Evolutionary conservation across 2,329 filamentous ascomycete species (phyloP), one percentile per base, ranked within the genome.

Genomic region (Colletotrichum euphorbiae): DNA sequence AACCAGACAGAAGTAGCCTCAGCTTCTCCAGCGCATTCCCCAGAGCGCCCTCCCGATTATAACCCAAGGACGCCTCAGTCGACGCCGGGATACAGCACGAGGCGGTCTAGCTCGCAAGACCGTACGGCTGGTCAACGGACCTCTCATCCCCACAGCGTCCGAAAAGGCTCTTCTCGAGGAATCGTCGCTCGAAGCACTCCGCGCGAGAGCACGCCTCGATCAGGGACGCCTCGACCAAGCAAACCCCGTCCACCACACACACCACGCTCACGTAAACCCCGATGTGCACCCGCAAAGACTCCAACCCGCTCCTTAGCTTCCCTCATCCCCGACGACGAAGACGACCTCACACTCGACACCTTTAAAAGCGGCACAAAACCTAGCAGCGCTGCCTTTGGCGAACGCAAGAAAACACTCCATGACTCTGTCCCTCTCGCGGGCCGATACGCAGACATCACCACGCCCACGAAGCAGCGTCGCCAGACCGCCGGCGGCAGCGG

Each of bases 281-380:
- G 5, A 51, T 45, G 2, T 31, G 11, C 50, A 48, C 36, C 13
- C 59, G 78, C 1, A 77, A 38, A 38, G 5, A 38, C 76, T 3
- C 76, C 77, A 52, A 75, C 74, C 28, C 76, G 73, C 64, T 79
- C 81, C 51, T 76, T 84, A 57, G 75, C 83, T 50, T 83, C 82
- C 24, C 78, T 85, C 64, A 72, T 83, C 11, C 78, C 81, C 6
- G 77, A 80, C 71, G 75, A 76, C 8, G 67, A 70, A 50, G 81
- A 81, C 59, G 80, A 81, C 40, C 79, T 80, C 17, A 77, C 79
- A 12, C 75, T 82, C 51, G 74, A 77, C 28, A 73, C 73, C 9
- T 71, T 71, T 45, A 70, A 72, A 45, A 71, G 75, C 68, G 72
- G 73, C 8, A 72, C 71, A 6, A 42, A 42, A 50, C 43, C 24